These are phyloP conservation scores for Gaeumannomyces tritici DNA, from an alignment of 2,329 filamentous ascomycete species.

Conservation along the genomic window DNA sequence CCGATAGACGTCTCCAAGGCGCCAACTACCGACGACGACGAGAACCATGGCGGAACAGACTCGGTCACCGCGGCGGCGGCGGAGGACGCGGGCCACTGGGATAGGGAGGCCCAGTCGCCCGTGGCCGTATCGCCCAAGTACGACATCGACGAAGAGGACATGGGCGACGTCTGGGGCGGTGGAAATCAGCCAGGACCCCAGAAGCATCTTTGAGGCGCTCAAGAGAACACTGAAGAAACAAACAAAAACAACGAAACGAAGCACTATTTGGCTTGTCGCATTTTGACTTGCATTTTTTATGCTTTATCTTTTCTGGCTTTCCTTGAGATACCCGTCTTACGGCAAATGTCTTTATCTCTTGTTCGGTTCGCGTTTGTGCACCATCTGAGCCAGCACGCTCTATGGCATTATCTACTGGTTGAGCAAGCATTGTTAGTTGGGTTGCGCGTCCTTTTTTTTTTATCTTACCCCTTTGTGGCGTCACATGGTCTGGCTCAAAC, in stretches of 20 bases:
- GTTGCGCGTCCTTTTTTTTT: no score
- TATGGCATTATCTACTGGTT: not conserved
- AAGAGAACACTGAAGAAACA: not conserved
- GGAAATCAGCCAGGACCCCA: not conserved
- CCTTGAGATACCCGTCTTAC: not conserved
- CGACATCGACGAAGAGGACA: conserved; percentile 10
- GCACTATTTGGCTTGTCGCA: not conserved
- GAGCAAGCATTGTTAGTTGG: not conserved
- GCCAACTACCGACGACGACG: conserved; percentile 6
- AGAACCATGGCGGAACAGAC: not conserved
- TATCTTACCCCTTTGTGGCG: not conserved
- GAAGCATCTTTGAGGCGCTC: conserved; percentile 3
- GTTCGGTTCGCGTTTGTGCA: not conserved
- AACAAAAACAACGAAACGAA: not conserved
- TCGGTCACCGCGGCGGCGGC: conserved; percentile 2
- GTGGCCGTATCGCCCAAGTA: conserved; percentile 7
- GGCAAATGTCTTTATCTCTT: not conserved
- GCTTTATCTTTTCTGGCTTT: not conserved
- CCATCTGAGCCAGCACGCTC: not conserved
- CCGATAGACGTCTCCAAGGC: conserved; percentile 7
- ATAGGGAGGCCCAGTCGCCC: conserved; percentile 3
- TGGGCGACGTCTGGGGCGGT: conserved; percentile 12
- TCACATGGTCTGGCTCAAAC: no score
- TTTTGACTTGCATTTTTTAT: not conserved
- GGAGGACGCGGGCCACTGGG: conserved; percentile 13